A percentile compares a stretch with the other conserved stretches of the same genome.
Conservation (phyloP, 768 basidiomycete genomes). For the Termitomyces eurrhizus region DNA sequence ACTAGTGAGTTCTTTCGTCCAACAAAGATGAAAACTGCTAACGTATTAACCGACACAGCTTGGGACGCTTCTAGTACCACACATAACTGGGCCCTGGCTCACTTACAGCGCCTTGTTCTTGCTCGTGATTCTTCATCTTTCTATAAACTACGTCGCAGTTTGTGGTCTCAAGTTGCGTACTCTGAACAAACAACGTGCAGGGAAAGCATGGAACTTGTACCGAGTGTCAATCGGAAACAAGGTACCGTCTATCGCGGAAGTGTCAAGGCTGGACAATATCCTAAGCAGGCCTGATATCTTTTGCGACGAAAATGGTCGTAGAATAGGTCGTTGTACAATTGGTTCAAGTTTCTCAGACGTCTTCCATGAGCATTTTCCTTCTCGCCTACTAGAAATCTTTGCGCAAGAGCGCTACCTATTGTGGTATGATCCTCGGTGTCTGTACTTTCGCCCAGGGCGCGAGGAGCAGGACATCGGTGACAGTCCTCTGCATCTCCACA, state of each 20-base stretch:
- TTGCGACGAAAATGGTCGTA: constrained; percentile 30
- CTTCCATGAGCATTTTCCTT: constrained; percentile 23
- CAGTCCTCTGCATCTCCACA: constrained; percentile 29
- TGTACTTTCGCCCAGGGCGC: constrained; percentile 12
- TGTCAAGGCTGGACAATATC: constrained; percentile 42
- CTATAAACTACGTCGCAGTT: constrained; percentile 58
- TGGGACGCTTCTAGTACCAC: constrained; percentile 56
- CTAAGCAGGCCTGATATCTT: constrained; percentile 37
- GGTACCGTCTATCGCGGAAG: constrained; percentile 29
- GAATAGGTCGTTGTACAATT: constrained; percentile 45
- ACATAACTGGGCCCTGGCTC: constrained; percentile 40
- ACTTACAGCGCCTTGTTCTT: constrained; percentile 50
- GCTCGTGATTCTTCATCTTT: constrained; percentile 51
- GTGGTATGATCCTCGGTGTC: constrained; percentile 39
- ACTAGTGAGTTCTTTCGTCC: constrained; percentile 41
- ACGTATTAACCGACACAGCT: constrained; percentile 34
- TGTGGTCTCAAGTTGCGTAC: constrained; percentile 52
- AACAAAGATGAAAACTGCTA: background rate
- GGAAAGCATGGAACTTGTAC: constrained; percentile 48
- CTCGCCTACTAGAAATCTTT: constrained; percentile 36
- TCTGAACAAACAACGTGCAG: constrained; percentile 56
- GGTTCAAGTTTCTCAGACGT: constrained; percentile 42
- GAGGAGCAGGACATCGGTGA: constrained; percentile 13
- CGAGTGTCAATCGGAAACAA: constrained; percentile 16
- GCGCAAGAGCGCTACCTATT: constrained; percentile 46